These are phyloP conservation scores for Bremia lactucae DNA, from an alignment of 352 stramenopile species.

Conservation along the genomic window DNA sequence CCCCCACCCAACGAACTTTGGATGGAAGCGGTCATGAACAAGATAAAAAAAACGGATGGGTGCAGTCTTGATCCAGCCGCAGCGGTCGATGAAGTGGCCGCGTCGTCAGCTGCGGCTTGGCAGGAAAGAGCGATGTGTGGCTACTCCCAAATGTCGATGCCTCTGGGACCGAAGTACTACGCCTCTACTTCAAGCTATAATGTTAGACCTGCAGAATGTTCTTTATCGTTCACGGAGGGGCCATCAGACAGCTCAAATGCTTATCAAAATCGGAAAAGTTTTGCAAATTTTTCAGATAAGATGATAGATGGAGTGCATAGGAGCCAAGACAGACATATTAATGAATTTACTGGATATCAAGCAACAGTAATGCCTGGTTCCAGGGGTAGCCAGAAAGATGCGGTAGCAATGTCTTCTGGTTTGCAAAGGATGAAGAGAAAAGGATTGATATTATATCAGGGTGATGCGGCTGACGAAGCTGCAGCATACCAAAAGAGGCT, in stretches of 20 bases:
- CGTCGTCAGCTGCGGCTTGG: conserved; percentile 4
- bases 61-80: conserved; percentile 4
- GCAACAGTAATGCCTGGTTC: conserved; percentile 1
- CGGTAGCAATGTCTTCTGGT: neutral
- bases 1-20: conserved; percentile 48
- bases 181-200: neutral
- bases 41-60: conserved; percentile 26
- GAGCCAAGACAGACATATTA: conserved; percentile 1
- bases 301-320: neutral
- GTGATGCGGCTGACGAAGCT: neutral
- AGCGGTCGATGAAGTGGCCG: neutral
- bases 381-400: conserved; percentile 2
- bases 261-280: conserved; percentile 3
- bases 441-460: conserved; percentile 2
- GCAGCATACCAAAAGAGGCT: conserved; percentile 3
- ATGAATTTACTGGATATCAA: conserved; percentile 3
- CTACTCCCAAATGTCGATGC: neutral
- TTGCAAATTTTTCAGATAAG: neutral
- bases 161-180: conserved; percentile 6
- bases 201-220: conserved; percentile 6
- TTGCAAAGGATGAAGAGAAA: conserved; percentile 8
- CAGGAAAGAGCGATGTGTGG: conserved; percentile 1
- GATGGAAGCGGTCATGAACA: conserved; percentile 69
- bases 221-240: conserved; percentile 6
- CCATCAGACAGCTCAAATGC: neutral